Evolutionary conservation across 2,329 filamentous ascomycete species (phyloP).

Genomic region (Colletotrichum sp.): DNA sequence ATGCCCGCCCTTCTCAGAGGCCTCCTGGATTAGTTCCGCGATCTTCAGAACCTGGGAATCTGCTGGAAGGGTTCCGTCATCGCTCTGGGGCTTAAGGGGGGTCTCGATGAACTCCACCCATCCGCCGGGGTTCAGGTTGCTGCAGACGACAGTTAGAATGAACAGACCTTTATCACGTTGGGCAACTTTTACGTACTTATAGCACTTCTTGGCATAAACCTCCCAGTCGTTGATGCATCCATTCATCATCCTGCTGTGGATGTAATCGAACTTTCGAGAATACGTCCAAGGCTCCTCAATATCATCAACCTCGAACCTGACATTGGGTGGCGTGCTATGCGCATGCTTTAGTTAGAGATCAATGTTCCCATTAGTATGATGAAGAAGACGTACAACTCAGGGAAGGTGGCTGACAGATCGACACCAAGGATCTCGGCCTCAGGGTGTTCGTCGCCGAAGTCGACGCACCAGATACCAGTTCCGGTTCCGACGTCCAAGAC

Average conservation of each 20-base stretch:
- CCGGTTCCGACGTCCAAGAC: constrained; percentile 53
- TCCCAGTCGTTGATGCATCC: background rate
- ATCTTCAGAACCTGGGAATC: constrained; percentile 28
- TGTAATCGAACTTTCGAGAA: constrained; percentile 12
- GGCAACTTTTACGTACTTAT: constrained; percentile 22
- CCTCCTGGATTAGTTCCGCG: constrained; percentile 27
- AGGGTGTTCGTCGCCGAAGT: constrained; percentile 36
- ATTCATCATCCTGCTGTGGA: background rate
- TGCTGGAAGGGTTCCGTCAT: constrained; percentile 41
- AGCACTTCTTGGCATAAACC: constrained; percentile 28
- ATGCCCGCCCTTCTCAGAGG: background rate
- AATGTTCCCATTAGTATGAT: too few relatives aligned
- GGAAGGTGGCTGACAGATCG: constrained; percentile 45
- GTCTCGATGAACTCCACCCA: constrained; percentile 50
- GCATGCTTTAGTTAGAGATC: too few relatives aligned
- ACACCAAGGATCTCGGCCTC: constrained; percentile 34
- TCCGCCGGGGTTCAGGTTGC: constrained; percentile 44
- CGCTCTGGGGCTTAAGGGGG: constrained; percentile 37
- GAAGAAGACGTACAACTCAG: constrained; percentile 28
- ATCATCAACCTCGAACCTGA: constrained; percentile 46
- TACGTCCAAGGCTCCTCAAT: constrained; percentile 36
- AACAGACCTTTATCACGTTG: too few relatives aligned
- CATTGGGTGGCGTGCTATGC: constrained; percentile 37
- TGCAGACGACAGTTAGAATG: too few relatives aligned
- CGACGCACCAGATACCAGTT: constrained; percentile 49